Percentiles rank a stretch among this genome's conserved stretches.
These are phyloP conservation scores for Wickerhamomyces chambardii DNA, from an alignment of 805 yeast genomes.

Conservation along the genomic window DNA sequence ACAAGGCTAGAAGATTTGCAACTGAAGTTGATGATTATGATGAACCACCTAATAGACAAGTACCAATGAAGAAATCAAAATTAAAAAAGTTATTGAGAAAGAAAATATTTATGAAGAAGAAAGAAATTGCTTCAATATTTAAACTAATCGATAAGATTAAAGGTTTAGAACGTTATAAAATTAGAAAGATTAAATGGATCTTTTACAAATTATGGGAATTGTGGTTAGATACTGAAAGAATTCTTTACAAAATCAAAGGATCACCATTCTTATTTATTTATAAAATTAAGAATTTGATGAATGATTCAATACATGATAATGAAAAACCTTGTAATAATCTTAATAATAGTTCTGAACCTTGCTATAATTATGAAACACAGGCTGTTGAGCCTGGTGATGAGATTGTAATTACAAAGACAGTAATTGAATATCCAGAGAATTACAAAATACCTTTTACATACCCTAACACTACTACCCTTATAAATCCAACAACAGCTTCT, in stretches of 20 bases:
- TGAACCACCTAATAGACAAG: too few species aligned
- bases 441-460: background rate
- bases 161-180: background rate
- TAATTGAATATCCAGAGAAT: background rate
- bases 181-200: background rate
- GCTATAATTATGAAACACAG: too few species aligned
- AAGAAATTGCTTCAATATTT: background rate
- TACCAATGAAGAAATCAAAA: background rate
- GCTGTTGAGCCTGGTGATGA: background rate
- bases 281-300: conserved; percentile 1
- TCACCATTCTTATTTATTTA: background rate
- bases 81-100: background rate
- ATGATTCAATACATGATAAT: conserved; percentile 1
- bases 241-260: conserved; percentile 2
- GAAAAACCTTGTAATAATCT: background rate
- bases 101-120: background rate
- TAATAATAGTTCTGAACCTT: too few species aligned
- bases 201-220: conserved; percentile 1
- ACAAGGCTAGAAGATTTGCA: conserved; percentile 1
- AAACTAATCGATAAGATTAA: background rate
- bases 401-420: background rate
- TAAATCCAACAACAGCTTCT: background rate
- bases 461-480: background rate
- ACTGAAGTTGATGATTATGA: background rate
- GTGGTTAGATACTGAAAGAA: conserved; percentile 5